phyloP scores from a whole-genome alignment of 257 asterid species.

The Solanum sparsipilum region DNA sequence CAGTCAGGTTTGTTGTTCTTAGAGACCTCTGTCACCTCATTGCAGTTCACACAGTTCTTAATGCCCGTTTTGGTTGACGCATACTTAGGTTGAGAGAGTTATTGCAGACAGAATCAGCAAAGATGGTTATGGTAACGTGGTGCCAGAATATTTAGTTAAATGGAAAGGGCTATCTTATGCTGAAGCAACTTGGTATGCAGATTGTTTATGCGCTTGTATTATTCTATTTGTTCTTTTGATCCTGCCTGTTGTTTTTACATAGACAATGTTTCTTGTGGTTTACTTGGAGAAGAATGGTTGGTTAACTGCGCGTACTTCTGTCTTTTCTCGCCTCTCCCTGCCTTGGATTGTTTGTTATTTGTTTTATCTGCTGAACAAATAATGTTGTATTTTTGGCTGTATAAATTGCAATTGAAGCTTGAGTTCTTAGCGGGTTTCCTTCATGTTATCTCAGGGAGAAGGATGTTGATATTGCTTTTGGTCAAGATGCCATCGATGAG shows the following conservation, averaged over 20 bases:
- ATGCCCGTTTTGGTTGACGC: conserved; percentile 6
- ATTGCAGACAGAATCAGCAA: conserved; percentile 73
- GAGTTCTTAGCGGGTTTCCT: conserved; percentile 5
- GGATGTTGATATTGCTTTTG: conserved; percentile 77
- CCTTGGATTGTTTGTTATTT: not conserved
- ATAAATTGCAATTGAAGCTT: not conserved
- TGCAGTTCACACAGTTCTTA: not conserved
- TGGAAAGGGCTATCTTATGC: conserved; percentile 99
- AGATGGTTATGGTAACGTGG: conserved; percentile 69
- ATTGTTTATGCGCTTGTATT: not conserved
- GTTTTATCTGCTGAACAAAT: not conserved
- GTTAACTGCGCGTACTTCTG: not conserved
- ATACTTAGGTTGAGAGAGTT: conserved; percentile 85
- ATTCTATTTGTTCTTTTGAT: not conserved
- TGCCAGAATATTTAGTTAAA: conserved; percentile 91
- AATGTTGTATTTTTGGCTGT: not conserved
- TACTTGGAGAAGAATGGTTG: not conserved
- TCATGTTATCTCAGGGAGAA: conserved; percentile 64
- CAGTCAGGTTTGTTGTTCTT: conserved; percentile 50
- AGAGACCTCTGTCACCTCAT: not conserved
- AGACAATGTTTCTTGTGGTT: not conserved
- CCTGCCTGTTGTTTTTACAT: not conserved
- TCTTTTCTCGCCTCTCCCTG: not conserved
- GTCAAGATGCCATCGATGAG: conserved; percentile 95
- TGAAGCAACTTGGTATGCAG: conserved; percentile 84